Base-by-base conservation (phyloP, 1,284 basidiomycete genomes). In the Athelia sp. region DNA sequence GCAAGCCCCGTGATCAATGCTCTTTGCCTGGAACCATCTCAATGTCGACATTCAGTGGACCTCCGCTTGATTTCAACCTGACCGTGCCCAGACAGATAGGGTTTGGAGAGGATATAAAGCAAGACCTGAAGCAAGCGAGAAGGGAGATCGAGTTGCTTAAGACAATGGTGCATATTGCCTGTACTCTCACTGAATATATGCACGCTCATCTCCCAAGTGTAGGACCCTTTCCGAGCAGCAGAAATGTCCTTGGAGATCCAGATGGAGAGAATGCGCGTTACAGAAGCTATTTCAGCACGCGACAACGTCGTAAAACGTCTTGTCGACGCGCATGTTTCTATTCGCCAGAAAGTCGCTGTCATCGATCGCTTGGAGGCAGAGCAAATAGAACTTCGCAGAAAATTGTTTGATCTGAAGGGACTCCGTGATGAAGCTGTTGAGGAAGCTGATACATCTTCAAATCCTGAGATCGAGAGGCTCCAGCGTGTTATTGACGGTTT, bases 261-360 rank as follows among this genome's bases (percentile, higher is more conserved):
- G 52, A 63, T 79, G 24, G 83, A 86, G 55, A 71, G 72, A 44
- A 56, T 78, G 51, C 78, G 77, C 36, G 73, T 80, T 2, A 61
- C 64, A 15, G 84, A 88, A 57, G 83, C 82, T 1, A 62, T 82
- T 47, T 69, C 66, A 32, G 84, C 85, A 23, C 78, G 86, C 38
- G 86, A 89, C 59, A 74, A 72, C 31, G 76, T 76, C n/a, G 76
- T 84, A 1, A 63, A 75, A 35, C 78, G 76, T 23, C 73, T 89
- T n/a, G 70, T 75, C 23, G 74, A 79, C 40, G 83, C 82, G 2
- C 84, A 81, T 58, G 63, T 68, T 21, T 79, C 81, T 0, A 67
- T 88, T 51, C 74, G 76, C 26, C 74, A 83, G 58, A 87, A 87
- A 64, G 69, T 75, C 2, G 64, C 68, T 15, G 61, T 68, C 8